phyloP scores from a whole-genome alignment of 306 rosid species.

The Malus sylvestris region DNA sequence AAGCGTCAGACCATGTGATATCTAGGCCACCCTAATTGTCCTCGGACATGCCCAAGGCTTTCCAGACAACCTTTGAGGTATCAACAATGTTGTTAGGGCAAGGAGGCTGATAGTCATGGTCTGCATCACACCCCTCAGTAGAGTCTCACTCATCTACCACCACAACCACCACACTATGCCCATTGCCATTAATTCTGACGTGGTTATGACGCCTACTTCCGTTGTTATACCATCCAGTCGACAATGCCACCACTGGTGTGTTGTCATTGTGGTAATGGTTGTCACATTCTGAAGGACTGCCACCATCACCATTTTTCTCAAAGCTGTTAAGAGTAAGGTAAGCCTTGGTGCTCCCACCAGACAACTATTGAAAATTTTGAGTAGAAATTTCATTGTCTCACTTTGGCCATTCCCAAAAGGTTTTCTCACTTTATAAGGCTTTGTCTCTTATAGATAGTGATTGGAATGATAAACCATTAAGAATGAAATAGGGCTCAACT shows the following conservation, averaged over 20 bases:
- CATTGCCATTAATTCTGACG: constrained; percentile 22
- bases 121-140: constrained; percentile 32
- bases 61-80: constrained; percentile 20
- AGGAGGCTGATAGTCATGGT: constrained; percentile 32
- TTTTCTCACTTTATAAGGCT: no score
- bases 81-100: constrained; percentile 40
- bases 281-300: constrained; percentile 37
- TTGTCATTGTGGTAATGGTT: constrained; percentile 25
- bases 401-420: no score
- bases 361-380: not conserved
- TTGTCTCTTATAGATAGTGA: no score
- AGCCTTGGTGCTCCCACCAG: constrained; percentile 22
- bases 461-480: no score
- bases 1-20: constrained; percentile 15
- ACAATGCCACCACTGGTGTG: constrained; percentile 30
- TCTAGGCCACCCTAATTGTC: constrained; percentile 10
- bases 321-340: constrained; percentile 37
- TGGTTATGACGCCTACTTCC: constrained; percentile 17
- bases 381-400: no score
- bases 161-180: constrained; percentile 31
- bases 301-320: constrained; percentile 30
- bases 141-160: constrained; percentile 75
- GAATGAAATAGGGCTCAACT: no score
- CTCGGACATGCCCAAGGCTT: constrained; percentile 15
- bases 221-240: constrained; percentile 32